Percentiles rank a stretch among this genome's conserved stretches.
phyloP scores from a whole-genome alignment of 2,329 filamentous ascomycete genomes.

The Ceratocystis alfenasii region DNA sequence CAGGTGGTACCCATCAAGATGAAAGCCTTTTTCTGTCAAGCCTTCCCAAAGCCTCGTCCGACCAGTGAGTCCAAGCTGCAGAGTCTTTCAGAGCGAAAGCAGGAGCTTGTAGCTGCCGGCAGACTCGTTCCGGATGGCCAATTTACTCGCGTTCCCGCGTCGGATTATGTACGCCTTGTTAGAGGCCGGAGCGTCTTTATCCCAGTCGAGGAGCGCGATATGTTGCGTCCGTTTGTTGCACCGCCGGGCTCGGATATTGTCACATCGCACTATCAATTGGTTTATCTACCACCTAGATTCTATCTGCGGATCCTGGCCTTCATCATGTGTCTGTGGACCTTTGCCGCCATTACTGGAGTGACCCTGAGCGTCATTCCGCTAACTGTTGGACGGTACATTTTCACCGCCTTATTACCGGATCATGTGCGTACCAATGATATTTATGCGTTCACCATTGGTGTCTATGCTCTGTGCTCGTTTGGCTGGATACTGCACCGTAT shows the following conservation, averaged over 20 bases:
- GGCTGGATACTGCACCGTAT: constrained; percentile 50
- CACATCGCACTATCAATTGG: constrained; percentile 52
- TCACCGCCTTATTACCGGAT: constrained; percentile 58
- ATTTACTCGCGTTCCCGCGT: constrained; percentile 86
- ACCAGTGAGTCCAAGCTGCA: neutral
- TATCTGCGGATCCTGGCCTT: constrained; percentile 68
- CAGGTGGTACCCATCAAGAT: constrained; percentile 39
- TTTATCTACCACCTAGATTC: constrained; percentile 80
- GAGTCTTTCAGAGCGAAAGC: constrained; percentile 4
- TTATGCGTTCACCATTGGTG: constrained; percentile 85
- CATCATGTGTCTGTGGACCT: constrained; percentile 82
- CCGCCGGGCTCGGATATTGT: constrained; percentile 37
- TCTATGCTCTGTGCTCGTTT: constrained; percentile 63
- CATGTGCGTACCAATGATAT: constrained; percentile 79
- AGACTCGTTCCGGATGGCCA: constrained; percentile 55
- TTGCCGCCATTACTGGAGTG: constrained; percentile 79
- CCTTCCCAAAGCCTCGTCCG: neutral
- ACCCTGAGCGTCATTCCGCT: constrained; percentile 77
- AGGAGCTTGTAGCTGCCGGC: neutral
- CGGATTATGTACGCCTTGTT: constrained; percentile 86
- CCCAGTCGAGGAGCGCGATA: constrained; percentile 43
- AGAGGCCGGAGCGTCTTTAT: constrained; percentile 75
- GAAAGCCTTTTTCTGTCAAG: neutral
- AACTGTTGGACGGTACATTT: constrained; percentile 68
- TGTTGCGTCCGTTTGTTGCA: neutral